Evolutionary conservation across 2,329 filamentous ascomycete species (phyloP), one percentile per base, ranked within the genome.

Genomic region (Amylocarpus encephaloides): DNA sequence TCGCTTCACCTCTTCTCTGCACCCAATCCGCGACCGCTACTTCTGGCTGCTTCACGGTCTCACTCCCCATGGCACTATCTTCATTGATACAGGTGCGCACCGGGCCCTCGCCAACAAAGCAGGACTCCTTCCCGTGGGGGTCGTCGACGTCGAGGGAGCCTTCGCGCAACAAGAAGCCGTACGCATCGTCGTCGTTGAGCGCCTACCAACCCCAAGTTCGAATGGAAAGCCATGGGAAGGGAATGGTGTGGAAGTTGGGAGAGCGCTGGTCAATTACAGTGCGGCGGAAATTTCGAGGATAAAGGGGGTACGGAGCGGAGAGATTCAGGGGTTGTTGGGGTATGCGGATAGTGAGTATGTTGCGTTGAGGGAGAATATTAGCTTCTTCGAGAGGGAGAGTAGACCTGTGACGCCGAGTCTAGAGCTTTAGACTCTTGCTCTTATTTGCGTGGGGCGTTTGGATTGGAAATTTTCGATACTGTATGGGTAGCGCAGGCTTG

Each of bases 1-100:
- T 2, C 85, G 93, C 50, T 98, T 98, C 74, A 76, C 95, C 11
- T 89, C 91, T 0, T 89, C 89, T 9, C 74, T 79, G 0, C 82
- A 87, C 22, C 91, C 92, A 1, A 93, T 97, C 52, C 83, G 89
- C 50, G 93, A 96, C 67, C 85, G 92, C 54, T 90, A 93, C 66
- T 97, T 98, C 76, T 98, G 93, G 93, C 83, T 98, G 43, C 77
- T 97, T 0, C 89, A 98, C 69, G 93, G 92, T 9, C 81, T 96
- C 10, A 83, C 85, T 19, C 89, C 93, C 0, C 91, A 95, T 63
- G 93, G 93, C 12, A 95, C 86, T 2, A 67, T 98, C 22, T 97
- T 88, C 71, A 94, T 98, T 61, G 93, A 98, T 71, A 73, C 80
- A n/a, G 93, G 93, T 38, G 92, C 92, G 3, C 83, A 90, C 70